A percentile compares a stretch with the other conserved stretches of the same genome.
These are phyloP conservation scores for Capsicum baccatum DNA, from an alignment of 257 asterid genomes.

Conservation along the genomic window DNA sequence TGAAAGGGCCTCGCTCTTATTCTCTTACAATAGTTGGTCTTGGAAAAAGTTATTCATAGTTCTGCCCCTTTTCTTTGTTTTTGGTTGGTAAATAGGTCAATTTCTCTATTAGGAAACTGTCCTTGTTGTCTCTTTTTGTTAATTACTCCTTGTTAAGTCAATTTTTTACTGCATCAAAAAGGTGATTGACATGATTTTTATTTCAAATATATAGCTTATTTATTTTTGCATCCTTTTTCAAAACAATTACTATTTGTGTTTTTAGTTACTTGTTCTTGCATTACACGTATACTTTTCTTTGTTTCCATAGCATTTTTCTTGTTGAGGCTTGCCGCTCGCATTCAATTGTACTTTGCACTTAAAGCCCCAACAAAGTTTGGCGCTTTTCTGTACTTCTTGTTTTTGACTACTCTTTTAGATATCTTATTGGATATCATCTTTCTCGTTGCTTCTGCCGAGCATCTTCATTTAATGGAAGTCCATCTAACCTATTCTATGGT, in stretches of 20 bases:
- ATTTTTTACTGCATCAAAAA: neutral
- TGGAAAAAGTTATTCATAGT: neutral
- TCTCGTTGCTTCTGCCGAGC: constrained; percentile 5
- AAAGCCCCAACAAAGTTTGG: constrained; percentile 8
- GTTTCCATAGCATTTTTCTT: neutral
- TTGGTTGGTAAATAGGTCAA: neutral
- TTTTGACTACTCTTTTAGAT: constrained; percentile 5
- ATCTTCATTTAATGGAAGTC: constrained; percentile 16
- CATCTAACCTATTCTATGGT: neutral
- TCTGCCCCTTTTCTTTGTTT: neutral
- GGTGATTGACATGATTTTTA: too few relatives aligned
- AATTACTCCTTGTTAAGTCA: neutral
- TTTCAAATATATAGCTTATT: too few relatives aligned
- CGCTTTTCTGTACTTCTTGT: neutral
- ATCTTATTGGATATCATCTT: neutral
- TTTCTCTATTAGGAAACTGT: neutral
- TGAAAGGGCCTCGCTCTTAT: neutral
- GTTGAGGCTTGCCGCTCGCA: neutral
- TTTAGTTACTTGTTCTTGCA: neutral
- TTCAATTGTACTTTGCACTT: neutral
- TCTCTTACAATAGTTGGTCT: neutral
- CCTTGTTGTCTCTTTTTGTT: neutral
- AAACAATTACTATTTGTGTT: neutral
- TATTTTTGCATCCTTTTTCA: too few relatives aligned
- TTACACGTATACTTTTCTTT: neutral